Base-by-base conservation (phyloP, 139 green algal species). In the Chlamydomonas schloesseri region DNA sequence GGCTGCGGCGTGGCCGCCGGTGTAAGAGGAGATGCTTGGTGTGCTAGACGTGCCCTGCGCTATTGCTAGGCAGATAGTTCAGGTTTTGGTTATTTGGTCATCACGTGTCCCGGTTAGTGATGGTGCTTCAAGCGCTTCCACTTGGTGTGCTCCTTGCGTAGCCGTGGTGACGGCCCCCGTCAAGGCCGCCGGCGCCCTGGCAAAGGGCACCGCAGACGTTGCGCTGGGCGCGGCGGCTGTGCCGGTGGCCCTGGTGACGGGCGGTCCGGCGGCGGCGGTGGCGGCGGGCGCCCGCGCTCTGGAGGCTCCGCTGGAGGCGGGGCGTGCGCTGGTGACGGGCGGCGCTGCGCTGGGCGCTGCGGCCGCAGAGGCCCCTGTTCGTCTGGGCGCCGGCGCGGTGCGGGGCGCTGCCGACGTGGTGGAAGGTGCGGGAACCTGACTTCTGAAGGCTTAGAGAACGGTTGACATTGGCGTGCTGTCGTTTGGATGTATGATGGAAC, bases 221-320 rank as follows among this genome's bases (percentile, higher is more conserved):
- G 79, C 79, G 0, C 31, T 76, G n/a, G 79, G 79, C 37, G 79
- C 67, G 8, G 79, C 79, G 11, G 79, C 31, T 47, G 67, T 85
- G 65, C 79, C 79, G 21, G 64, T 85, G 79, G 79, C 79, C 29
- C 79, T 85, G 65, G 67, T 69, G 47, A 76, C 67, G 31, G 79
- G 65, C 36, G 79, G 79, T 14, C 79, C 79, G 67, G 79, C 65
- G 47, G 79, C 79, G 65, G 78, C 78, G 46, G 2, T 84, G 78
- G 78, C 78, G 64, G 78, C 78, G 65, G 79, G 79, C 2, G 64
- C 79, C 8, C n/a, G 67, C 10, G 79, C 67, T n/a, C 65, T 85
- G 79, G 79, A 85, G 79, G 79, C 46, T 14, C 79, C 79, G 21
- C 79, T 85, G 67, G 79, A 85, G 79, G 46, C 47, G 33, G 79